Evolutionary conservation across 306 rosid species (phyloP), one percentile per base, ranked within the genome.

Genomic region (Citrullus amarus): DNA sequence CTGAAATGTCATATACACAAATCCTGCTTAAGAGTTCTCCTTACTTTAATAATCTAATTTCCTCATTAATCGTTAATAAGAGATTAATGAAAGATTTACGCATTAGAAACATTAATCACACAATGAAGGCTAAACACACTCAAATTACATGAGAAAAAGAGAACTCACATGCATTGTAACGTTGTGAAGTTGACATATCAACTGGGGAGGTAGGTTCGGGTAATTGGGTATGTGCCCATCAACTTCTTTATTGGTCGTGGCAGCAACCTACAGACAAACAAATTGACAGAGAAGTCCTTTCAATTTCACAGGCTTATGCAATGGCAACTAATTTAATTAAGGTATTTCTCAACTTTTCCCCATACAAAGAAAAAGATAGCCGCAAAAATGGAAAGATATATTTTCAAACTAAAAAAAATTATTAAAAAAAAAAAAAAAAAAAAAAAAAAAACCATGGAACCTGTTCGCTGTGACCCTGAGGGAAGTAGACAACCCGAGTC

Each of bases 381-480:
- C 41, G 44, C 44, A 50, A 15, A 48, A 50, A 72, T 72, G 77
- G 13, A 51, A 72, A 28, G 2, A 13, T 46, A 22, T 9, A 70
- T 14, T 41, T 6, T 22, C 56, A 3, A 70, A 44, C 38, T 44
- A 22, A 70, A 44, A 61, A 5, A 6, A n/a, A 20, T 25, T 25
- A 25, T 25, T n/a, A 22, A 32, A 32, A 4, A 36, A 65, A 25
- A 73, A 51, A 32, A 61, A 30, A 61, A 12, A 5, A 6, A n/a
- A 20, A 22, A 32, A 32, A 4, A 36, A 65, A 48, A 73, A 51
- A 17, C 9, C 44, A 73, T 51, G 17, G 7, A 78, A 88, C 93
- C 93, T 90, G 97, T 87, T 91, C 97, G 55, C 97, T 89, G 65
- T 93, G 98, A 79, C 98, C 98, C 91, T 93, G 98, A 77, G 98